These are phyloP conservation scores for Aspergillus uvarum DNA, from an alignment of 2,329 filamentous ascomycete genomes.

Conservation along the genomic window DNA sequence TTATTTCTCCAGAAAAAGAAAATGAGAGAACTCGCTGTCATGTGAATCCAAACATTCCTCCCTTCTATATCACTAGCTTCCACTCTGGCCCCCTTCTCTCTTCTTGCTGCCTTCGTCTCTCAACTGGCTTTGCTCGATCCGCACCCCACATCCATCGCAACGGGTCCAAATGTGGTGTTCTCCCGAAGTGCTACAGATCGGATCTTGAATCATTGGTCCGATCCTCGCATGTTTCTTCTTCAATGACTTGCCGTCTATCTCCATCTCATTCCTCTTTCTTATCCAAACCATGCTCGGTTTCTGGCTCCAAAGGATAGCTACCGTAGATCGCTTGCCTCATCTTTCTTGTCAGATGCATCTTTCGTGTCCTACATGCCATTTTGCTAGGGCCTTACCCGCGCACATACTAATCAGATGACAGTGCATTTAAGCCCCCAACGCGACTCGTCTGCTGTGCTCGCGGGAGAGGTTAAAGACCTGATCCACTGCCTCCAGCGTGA, in stretches of 20 bases:
- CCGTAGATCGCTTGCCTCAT: not conserved
- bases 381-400: not conserved
- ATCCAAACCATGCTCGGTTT: not conserved
- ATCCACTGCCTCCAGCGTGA: not conserved
- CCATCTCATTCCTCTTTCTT: not conserved
- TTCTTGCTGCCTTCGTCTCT: not conserved
- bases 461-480: not conserved
- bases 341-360: not conserved
- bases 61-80: not conserved
- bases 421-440: not conserved
- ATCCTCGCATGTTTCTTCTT: not conserved
- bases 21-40: not conserved
- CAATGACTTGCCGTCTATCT: not conserved
- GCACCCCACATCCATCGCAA: not conserved
- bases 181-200: not conserved
- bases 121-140: not conserved
- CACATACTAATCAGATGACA: constrained; percentile 5
- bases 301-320: not conserved
- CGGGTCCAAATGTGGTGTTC: not conserved
- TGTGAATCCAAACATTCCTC: not conserved
- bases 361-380: not conserved
- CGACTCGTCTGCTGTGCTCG: not conserved
- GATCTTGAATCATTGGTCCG: not conserved
- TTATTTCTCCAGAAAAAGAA: not conserved
- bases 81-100: not conserved